These are phyloP conservation scores for Tetrastigma voinierianum DNA, from an alignment of 164 flowering plant species.

Conservation along the genomic window DNA sequence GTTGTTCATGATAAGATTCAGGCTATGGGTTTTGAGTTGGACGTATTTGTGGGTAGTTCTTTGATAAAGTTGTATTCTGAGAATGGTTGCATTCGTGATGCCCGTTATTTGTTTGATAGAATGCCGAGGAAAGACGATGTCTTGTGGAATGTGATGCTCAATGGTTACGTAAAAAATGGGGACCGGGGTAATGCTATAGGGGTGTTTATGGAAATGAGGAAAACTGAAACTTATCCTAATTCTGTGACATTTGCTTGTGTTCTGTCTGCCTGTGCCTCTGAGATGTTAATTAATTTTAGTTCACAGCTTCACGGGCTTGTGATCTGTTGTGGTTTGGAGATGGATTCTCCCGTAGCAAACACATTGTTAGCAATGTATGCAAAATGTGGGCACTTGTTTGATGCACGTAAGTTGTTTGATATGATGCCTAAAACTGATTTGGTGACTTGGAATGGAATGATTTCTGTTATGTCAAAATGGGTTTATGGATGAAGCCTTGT, in stretches of 20 bases:
- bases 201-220: slow-evolving; percentile 52
- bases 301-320: slow-evolving; percentile 63
- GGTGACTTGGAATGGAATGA: slow-evolving; percentile 82
- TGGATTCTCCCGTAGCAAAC: slow-evolving; percentile 54
- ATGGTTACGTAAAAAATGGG: slow-evolving; percentile 55
- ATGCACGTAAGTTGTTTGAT: slow-evolving; percentile 56
- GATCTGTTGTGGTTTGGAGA: slow-evolving; percentile 50
- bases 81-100: slow-evolving; percentile 45
- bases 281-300: slow-evolving; percentile 36
- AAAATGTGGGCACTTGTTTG: slow-evolving; percentile 47
- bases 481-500: slow-evolving; percentile 41
- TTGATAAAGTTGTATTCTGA: slow-evolving; percentile 72
- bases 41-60: slow-evolving; percentile 71
- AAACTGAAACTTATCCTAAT: slow-evolving; percentile 41
- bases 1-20: slow-evolving; percentile 43
- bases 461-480: slow-evolving; percentile 68
- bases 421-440: slow-evolving; percentile 38
- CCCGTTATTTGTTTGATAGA: slow-evolving; percentile 60
- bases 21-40: slow-evolving; percentile 49
- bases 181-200: slow-evolving; percentile 30
- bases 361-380: slow-evolving; percentile 71
- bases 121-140: slow-evolving; percentile 60
- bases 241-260: slow-evolving; percentile 61
- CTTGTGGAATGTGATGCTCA: slow-evolving; percentile 83
- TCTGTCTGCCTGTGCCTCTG: slow-evolving; percentile 49